Evolutionary conservation across 352 stramenopile species (phyloP).

Genomic region (Hyaloperonospora brassicae): DNA sequence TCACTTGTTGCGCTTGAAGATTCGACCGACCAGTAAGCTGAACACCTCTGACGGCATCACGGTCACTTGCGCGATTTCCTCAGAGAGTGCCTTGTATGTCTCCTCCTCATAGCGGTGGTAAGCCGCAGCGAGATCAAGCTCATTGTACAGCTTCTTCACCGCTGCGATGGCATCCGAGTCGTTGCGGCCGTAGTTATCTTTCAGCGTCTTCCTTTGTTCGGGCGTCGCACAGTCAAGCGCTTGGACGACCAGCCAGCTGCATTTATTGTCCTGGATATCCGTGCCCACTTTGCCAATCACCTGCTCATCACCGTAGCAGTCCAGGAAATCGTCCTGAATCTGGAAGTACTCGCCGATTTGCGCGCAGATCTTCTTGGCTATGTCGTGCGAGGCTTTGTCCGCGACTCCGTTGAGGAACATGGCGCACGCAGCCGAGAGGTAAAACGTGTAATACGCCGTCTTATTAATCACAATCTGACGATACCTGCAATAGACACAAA

Average conservation of each 20-base stretch:
- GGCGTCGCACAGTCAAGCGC: slow-evolving; percentile 69
- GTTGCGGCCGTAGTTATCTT: slow-evolving; percentile 91
- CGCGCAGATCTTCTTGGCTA: slow-evolving; percentile 91
- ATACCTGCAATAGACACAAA: slow-evolving; percentile 35
- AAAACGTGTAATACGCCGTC: slow-evolving; percentile 99
- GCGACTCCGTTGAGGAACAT: slow-evolving; percentile 86
- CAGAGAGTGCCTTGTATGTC: slow-evolving; percentile 76
- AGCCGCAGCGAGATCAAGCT: slow-evolving; percentile 81
- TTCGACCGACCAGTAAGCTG: slow-evolving; percentile 90
- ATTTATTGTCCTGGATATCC: slow-evolving; percentile 99
- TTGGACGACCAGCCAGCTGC: slow-evolving; percentile 96
- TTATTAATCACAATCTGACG: slow-evolving; percentile 97
- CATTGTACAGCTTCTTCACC: slow-evolving; percentile 92
- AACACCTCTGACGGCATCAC: slow-evolving; percentile 90
- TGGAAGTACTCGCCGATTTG: slow-evolving; percentile 99
- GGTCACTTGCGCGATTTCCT: slow-evolving; percentile 72
- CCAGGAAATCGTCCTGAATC: slow-evolving; percentile 98
- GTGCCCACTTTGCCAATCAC: slow-evolving; percentile 94
- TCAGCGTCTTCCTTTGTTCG: slow-evolving; percentile 73
- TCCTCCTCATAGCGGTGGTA: slow-evolving; percentile 94
- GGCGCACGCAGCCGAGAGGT: slow-evolving; percentile 90
- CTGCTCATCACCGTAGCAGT: slow-evolving; percentile 93
- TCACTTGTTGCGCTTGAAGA: slow-evolving; percentile 96
- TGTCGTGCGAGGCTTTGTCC: slow-evolving; percentile 60
- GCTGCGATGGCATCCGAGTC: slow-evolving; percentile 64